phyloP scores from a whole-genome alignment of 371 early-diverging fungal genomes.

The Rhizopus delemar region DNA sequence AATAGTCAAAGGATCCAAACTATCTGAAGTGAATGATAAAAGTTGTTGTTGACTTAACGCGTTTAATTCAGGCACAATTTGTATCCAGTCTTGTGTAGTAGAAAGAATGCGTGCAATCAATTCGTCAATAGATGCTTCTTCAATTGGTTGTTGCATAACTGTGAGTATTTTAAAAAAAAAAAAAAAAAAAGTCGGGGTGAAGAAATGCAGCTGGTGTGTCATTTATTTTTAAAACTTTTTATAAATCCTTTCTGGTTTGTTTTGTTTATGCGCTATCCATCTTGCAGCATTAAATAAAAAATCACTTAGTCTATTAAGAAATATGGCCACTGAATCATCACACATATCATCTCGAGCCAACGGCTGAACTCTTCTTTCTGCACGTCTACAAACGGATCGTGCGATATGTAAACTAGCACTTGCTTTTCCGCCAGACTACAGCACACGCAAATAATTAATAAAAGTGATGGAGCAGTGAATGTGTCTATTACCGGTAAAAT shows the following conservation, averaged over 20 bases:
- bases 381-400: slow-evolving; percentile 79
- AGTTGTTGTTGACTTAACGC: slow-evolving; percentile 38
- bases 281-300: slow-evolving; percentile 88
- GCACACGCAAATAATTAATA: not conserved
- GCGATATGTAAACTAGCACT: slow-evolving; percentile 72
- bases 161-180: not conserved
- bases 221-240: no score
- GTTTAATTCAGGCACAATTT: slow-evolving; percentile 28
- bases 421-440: slow-evolving; percentile 76
- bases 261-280: slow-evolving; percentile 70
- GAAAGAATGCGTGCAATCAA: slow-evolving; percentile 44
- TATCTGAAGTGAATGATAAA: slow-evolving; percentile 35
- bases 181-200: not conserved
- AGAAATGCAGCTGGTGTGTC: slow-evolving; percentile 17
- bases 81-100: slow-evolving; percentile 15
- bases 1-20: slow-evolving; percentile 58
- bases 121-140: slow-evolving; percentile 33
- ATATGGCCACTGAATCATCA: slow-evolving; percentile 66
- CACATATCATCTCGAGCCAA: slow-evolving; percentile 64
- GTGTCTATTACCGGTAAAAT: slow-evolving; percentile 72
- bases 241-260: slow-evolving; percentile 62
- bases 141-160: not conserved
- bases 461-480: not conserved
- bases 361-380: slow-evolving; percentile 83
- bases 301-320: slow-evolving; percentile 87